Conservation (phyloP, 139 green algal species). For the Parachlorella kessleri region DNA sequence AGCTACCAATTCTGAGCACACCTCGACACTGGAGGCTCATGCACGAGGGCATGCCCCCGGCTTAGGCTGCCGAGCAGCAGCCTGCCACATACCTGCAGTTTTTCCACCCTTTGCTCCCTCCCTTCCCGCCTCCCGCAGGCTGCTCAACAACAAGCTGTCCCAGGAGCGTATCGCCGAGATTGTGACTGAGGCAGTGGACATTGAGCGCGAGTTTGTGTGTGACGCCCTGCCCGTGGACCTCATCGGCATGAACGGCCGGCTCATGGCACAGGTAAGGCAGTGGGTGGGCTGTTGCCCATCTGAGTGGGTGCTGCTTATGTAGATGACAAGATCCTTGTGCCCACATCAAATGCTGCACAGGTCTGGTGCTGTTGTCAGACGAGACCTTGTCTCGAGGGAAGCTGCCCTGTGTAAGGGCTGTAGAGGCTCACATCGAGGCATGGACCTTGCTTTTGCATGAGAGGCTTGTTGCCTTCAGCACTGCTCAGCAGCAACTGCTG, state of each 20-base stretch:
- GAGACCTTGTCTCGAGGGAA: too few relatives aligned
- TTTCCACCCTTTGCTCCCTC: background rate
- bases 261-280: constrained; percentile 54
- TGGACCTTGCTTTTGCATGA: too few relatives aligned
- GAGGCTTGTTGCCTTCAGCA: too few relatives aligned
- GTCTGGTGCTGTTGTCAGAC: too few relatives aligned
- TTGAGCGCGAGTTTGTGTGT: constrained; percentile 96
- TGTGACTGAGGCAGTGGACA: constrained; percentile 88
- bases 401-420: too few relatives aligned
- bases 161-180: constrained; percentile 73
- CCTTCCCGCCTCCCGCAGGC: constrained; percentile 39
- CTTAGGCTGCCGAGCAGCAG: too few relatives aligned
- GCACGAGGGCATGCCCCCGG: too few relatives aligned
- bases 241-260: constrained; percentile 86
- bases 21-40: too few relatives aligned
- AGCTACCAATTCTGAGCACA: too few relatives aligned
- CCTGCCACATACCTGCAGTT: background rate
- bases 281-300: background rate
- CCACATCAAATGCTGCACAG: too few relatives aligned
- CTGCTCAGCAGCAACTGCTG: background rate
- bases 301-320: background rate
- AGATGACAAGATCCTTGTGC: background rate
- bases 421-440: too few relatives aligned
- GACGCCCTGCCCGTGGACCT: constrained; percentile 86
- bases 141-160: constrained; percentile 83